Base-by-base conservation (phyloP, 208 protist genomes). In the Trypanosoma melophagium region DNA sequence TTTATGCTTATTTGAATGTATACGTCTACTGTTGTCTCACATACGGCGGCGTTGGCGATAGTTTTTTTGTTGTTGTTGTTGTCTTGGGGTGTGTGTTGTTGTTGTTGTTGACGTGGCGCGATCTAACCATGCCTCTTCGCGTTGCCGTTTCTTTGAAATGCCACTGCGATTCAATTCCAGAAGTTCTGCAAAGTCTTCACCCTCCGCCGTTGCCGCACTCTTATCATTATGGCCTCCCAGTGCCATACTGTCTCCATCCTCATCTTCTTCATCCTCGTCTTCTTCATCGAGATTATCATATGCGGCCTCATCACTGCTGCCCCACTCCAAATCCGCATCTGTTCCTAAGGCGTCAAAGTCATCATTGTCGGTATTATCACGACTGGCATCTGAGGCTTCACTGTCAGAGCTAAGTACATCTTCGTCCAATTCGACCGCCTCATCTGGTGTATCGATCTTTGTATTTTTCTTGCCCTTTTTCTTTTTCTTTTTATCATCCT, bases 111-210 rank as follows among this genome's bases (percentile, higher is more conserved):
- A 47, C 0, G 84, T 81, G 14, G 78, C 80, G 25, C 70, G 67
- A 35, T 92, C 83, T 17, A 94, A 68, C 89, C 88, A 94, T 28
- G 65, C 75, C 62, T 89, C 74, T 55, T 87, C 88, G 10, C 82
- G 81, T 66, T 78, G 72, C 24, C 80, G 83, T 75, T 92, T 94
- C 75, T 89, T 89, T 22, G 81, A 81, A 44, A 72, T 60, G 45
- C 80, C 83, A 41, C 78, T 79, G 56, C 80, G 69, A 63, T 87
- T 76, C 17, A 72, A 52, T 44, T 92, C 86, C 49, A 94, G 89
- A 19, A 94, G 59, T 49, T 92, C 85, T 31, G 80, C 85, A 54
- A 96, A 92, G 73, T 94, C 88, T 24, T 82, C 91, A 21, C 83
- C 91, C 50, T 94, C 89, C 60, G 79, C 75, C 5, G 38, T 69